Evolutionary conservation across 805 yeast species (phyloP).

Genomic region (Candida quercuum): DNA sequence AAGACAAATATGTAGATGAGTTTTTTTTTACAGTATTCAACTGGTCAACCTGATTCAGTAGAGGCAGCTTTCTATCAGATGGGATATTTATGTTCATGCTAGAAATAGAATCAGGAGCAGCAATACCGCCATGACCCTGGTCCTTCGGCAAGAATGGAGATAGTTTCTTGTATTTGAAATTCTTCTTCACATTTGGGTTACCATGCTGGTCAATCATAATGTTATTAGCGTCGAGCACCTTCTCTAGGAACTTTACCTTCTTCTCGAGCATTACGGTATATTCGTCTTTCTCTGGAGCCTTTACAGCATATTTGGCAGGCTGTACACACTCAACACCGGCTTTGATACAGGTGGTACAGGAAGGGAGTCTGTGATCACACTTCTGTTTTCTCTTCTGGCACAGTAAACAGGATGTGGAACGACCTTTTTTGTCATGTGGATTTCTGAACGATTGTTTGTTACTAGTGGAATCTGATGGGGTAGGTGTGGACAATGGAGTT

Average conservation of each 20-base stretch:
- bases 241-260: slow-evolving; percentile 47
- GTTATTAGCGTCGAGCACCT: slow-evolving; percentile 31
- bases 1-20: slow-evolving; percentile 7
- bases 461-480: not conserved
- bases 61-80: slow-evolving; percentile 11
- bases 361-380: slow-evolving; percentile 61
- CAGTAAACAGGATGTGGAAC: slow-evolving; percentile 50
- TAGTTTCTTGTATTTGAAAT: slow-evolving; percentile 32
- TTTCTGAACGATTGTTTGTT: no score
- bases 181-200: slow-evolving; percentile 24
- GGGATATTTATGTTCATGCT: slow-evolving; percentile 9
- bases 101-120: not conserved
- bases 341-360: slow-evolving; percentile 61
- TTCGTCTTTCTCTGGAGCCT: slow-evolving; percentile 44
- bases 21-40: slow-evolving; percentile 4
- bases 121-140: no score
- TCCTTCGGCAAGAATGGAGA: slow-evolving; percentile 27
- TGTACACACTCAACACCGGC: slow-evolving; percentile 59
- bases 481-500: no score
- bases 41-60: not conserved
- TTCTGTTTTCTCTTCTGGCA: slow-evolving; percentile 57
- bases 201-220: slow-evolving; percentile 22
- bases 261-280: slow-evolving; percentile 54
- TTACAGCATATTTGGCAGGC: slow-evolving; percentile 52
- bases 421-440: slow-evolving; percentile 42